Base-by-base conservation (phyloP, 2,329 filamentous ascomycete genomes). In the Chalaropsis thielavioides region DNA sequence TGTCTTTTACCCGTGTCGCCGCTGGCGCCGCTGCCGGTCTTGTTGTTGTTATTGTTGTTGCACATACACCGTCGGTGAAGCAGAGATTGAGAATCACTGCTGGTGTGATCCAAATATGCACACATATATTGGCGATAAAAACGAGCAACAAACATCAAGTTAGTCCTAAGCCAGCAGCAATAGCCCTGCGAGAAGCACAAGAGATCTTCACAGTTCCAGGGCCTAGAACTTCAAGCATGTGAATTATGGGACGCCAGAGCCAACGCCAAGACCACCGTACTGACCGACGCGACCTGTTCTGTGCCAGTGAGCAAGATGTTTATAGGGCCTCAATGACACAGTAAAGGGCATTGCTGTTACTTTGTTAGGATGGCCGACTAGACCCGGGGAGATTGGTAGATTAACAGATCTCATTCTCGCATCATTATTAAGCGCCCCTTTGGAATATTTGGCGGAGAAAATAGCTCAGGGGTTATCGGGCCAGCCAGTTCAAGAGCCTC, bases 381-480 rank as follows among this genome's bases (percentile, higher is more conserved):
- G 24, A 19, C 24, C n/a, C 31, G 31, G 54, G 54, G 54, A 58
- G 27, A 58, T 58, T 35, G 38, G 1, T 27, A 58, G 54, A 58
- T 38, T 27, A 58, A 58, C 54, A 58, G 27, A 58, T 58, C 54
- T 17, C n/a, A 56, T 35, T 56, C 51, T 56, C 27, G 51, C 24
- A 58, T 58, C 24, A 58, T 58, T n/a, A 58, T 31, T 3, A 17
- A 27, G 22, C 31, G 54, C 24, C 24, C 24, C 27, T 38, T 58
- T 31, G 54, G 24, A 58, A 17, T n/a, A n/a, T 31, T 38, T 35
- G 24, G 54, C n/a, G 27, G 17, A 35, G 15, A 58, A 58, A 58
- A 38, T 58, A 58, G 54, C 54, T 58, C 54, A 58, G 54, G 54
- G 51, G 51, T 56, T n/a, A n/a, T n/a, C 51, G 24, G 24, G 6